Evolutionary conservation across 2,329 filamentous ascomycete genomes (phyloP).

Genomic region (Ophiostoma populinum): DNA sequence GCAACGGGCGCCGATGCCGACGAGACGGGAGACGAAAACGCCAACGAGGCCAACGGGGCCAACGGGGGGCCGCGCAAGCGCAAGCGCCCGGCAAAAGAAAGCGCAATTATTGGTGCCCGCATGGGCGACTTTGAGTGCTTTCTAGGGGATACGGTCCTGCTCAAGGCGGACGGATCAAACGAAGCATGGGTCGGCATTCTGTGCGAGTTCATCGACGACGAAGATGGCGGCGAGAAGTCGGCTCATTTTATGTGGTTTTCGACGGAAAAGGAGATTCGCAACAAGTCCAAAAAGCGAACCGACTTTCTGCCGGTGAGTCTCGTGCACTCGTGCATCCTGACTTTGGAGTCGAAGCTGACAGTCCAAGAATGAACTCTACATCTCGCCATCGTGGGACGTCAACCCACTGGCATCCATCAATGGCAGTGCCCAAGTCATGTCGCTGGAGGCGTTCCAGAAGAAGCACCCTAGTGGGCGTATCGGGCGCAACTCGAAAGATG

Average conservation of each 20-base stretch:
- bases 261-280: constrained; percentile 74
- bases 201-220: constrained; percentile 60
- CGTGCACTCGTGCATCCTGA: background rate
- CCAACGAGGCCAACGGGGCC: background rate
- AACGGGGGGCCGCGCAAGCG: constrained; percentile 16
- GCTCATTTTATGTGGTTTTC: constrained; percentile 95
- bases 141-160: constrained; percentile 66
- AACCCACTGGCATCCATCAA: constrained; percentile 83
- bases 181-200: constrained; percentile 90
- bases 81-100: constrained; percentile 18
- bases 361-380: constrained; percentile 72
- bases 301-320: constrained; percentile 51
- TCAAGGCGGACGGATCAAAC: constrained; percentile 73
- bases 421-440: constrained; percentile 70
- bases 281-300: constrained; percentile 61
- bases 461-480: constrained; percentile 60
- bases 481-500: constrained; percentile 53
- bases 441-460: constrained; percentile 46
- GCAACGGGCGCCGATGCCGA: constrained; percentile 5
- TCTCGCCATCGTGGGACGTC: constrained; percentile 71
- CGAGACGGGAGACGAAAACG: background rate
- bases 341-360: background rate
- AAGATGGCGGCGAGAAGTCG: constrained; percentile 58
- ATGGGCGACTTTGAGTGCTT: constrained; percentile 68
- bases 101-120: constrained; percentile 58